These are phyloP conservation scores for Glaciozyma antarctica DNA, from an alignment of 768 basidiomycete species.

Conservation along the genomic window DNA sequence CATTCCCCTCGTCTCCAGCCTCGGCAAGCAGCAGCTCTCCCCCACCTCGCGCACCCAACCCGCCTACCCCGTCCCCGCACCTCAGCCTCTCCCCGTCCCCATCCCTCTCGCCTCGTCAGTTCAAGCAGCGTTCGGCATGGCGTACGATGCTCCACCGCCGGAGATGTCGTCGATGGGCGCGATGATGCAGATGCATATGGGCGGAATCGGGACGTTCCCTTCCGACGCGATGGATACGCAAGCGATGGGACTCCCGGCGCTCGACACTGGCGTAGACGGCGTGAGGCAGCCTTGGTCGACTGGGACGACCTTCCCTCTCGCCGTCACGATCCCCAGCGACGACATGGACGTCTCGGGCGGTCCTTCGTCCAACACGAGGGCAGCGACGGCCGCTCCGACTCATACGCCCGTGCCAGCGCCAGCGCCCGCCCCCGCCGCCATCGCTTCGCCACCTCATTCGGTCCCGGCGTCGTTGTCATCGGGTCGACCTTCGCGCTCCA, in stretches of 20 bases:
- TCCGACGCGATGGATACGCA: neutral
- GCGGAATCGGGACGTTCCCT: neutral
- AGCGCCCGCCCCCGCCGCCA: neutral
- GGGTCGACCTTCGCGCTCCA: conserved; percentile 20
- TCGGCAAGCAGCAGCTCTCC: neutral
- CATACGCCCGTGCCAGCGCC: neutral
- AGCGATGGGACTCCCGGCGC: too few relatives aligned
- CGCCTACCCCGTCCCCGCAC: neutral
- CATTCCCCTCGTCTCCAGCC: neutral
- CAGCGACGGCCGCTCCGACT: neutral
- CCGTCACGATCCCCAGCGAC: too few relatives aligned
- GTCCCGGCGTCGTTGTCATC: neutral
- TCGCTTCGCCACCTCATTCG: conserved; percentile 7
- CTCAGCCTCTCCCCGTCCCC: neutral
- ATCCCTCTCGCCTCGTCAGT: neutral
- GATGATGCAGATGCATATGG: conserved; percentile 9
- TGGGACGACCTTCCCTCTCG: too few relatives aligned
- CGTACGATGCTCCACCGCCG: neutral
- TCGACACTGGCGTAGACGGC: too few relatives aligned
- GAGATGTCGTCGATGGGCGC: conserved; percentile 7
- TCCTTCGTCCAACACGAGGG: neutral
- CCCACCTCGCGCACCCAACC: neutral
- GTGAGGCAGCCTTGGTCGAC: neutral
- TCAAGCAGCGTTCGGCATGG: neutral
- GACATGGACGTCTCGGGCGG: neutral